These are phyloP conservation scores for Globisporangium polare DNA, from an alignment of 352 stramenopile species.

Conservation along the genomic window DNA sequence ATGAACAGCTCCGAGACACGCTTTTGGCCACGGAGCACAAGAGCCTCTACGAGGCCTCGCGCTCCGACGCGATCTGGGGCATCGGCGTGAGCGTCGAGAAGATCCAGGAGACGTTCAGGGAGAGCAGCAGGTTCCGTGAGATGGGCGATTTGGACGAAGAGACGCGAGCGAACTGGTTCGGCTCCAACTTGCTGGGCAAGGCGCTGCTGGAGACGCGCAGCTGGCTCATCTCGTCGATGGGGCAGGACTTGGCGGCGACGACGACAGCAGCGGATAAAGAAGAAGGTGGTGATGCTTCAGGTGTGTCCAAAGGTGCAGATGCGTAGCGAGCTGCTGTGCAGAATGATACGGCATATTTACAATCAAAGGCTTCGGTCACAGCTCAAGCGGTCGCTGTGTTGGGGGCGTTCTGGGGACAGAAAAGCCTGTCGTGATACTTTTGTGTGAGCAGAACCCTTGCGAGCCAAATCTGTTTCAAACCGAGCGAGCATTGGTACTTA, in stretches of 20 bases:
- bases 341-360: too few relatives aligned
- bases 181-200: conserved; percentile 49
- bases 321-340: too few relatives aligned
- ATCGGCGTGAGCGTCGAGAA: conserved; percentile 44
- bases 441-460: too few relatives aligned
- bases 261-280: neutral
- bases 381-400: too few relatives aligned
- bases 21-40: conserved; percentile 46
- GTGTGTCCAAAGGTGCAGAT: too few relatives aligned
- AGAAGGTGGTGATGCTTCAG: neutral
- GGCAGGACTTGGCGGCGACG: too few relatives aligned
- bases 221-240: conserved; percentile 29
- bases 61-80: conserved; percentile 50
- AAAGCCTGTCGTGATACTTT: too few relatives aligned
- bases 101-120: conserved; percentile 35
- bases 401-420: too few relatives aligned
- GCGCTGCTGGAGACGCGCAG: conserved; percentile 49
- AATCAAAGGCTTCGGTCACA: too few relatives aligned
- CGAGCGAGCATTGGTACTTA: too few relatives aligned
- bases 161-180: conserved; percentile 34
- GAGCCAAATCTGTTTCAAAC: too few relatives aligned
- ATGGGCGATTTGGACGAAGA: conserved; percentile 31
- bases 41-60: conserved; percentile 50
- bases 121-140: conserved; percentile 28
- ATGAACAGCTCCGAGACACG: conserved; percentile 24